Evolutionary conservation across 2,329 filamentous ascomycete genomes (phyloP).

Genomic region (Neospermospora avenae): DNA sequence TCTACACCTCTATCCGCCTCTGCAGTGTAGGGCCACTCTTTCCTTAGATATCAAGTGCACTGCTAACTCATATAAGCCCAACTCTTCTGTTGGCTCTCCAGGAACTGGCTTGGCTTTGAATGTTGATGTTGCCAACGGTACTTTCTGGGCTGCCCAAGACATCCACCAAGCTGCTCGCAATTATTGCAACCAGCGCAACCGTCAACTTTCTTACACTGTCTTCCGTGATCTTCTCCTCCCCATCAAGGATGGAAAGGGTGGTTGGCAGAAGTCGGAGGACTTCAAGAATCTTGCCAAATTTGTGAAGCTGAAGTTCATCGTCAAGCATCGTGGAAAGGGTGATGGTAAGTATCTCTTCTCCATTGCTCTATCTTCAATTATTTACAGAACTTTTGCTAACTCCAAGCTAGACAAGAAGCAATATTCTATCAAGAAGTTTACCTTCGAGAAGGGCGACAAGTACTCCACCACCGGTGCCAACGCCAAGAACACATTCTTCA

Average conservation of each 20-base stretch:
- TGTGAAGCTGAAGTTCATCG: conserved; percentile 52
- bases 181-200: conserved; percentile 29
- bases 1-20: conserved; percentile 81
- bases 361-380: not conserved
- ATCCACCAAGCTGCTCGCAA: conserved; percentile 37
- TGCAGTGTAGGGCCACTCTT: conserved; percentile 49
- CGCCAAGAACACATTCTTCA: conserved; percentile 55
- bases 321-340: conserved; percentile 50
- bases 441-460: conserved; percentile 37
- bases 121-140: conserved; percentile 86
- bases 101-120: conserved; percentile 72
- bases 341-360: conserved; percentile 25
- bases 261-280: conserved; percentile 41
- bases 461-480: conserved; percentile 46
- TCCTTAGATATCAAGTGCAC: not conserved
- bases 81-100: conserved; percentile 25
- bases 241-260: conserved; percentile 10
- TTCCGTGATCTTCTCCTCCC: conserved; percentile 28
- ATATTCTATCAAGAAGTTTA: conserved; percentile 52
- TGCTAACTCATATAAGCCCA: conserved; percentile 21
- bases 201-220: conserved; percentile 19
- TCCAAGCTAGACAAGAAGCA: conserved; percentile 40
- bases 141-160: conserved; percentile 66
- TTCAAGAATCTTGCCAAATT: conserved; percentile 55
- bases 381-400: not conserved